A percentile compares a stretch with the other conserved stretches of the same genome.
These are phyloP conservation scores for Penicillium chermesinum DNA, from an alignment of 495 filamentous ascomycete genomes.

Conservation along the genomic window DNA sequence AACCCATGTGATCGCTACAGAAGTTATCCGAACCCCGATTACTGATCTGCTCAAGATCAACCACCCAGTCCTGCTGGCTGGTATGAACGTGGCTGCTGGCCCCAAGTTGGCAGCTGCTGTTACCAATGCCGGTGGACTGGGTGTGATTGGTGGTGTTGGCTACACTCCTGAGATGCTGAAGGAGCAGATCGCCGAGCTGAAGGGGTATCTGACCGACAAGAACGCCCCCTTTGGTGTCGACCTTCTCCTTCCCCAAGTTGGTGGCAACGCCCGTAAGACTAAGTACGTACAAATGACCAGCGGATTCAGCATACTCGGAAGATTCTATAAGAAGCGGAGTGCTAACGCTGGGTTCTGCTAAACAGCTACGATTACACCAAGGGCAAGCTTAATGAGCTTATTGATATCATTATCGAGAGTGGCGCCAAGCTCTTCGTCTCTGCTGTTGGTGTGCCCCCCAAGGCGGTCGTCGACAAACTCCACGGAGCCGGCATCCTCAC, in stretches of 20 bases:
- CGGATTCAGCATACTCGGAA: not conserved
- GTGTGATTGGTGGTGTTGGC: constrained; percentile 92
- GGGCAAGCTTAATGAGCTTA: constrained; percentile 87
- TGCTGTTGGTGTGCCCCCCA: constrained; percentile 90
- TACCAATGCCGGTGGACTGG: constrained; percentile 92
- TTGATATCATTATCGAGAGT: constrained; percentile 87
- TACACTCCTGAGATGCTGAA: constrained; percentile 96
- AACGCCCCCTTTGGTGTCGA: constrained; percentile 98
- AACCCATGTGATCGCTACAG: constrained; percentile 36
- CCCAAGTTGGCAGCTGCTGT: constrained; percentile 96
- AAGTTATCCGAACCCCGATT: constrained; percentile 79
- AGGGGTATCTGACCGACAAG: constrained; percentile 84
- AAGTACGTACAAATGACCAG: constrained; percentile 60
- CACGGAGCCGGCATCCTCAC: constrained; percentile 84
- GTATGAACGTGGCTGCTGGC: constrained; percentile 98
- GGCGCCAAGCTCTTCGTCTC: constrained; percentile 92
- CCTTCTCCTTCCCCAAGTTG: constrained; percentile 88
- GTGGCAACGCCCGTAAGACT: constrained; percentile 87
- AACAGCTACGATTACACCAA: constrained; percentile 98
- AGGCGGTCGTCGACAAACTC: constrained; percentile 78
- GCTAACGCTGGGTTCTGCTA: constrained; percentile 17
- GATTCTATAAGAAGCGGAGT: not conserved
- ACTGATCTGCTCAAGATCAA: constrained; percentile 97
- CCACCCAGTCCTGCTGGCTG: constrained; percentile 90
- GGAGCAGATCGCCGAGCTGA: constrained; percentile 92